Conservation (phyloP, 805 yeast species). For the Lachancea kluyveri region DNA sequence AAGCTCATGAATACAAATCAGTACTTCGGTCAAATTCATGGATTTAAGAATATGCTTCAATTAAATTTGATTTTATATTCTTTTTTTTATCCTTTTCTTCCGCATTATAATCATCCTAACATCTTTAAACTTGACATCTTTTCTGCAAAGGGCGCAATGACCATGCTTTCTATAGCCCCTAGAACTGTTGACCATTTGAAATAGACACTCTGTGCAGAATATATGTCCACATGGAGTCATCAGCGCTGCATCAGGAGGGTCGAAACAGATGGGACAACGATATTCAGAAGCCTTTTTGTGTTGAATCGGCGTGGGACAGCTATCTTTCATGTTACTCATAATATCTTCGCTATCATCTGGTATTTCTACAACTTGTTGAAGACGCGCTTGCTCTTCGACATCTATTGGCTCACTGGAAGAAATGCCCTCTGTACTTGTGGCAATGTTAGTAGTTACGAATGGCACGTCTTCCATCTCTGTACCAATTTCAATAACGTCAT, state of each 20-base stretch:
- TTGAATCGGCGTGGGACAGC: conserved; percentile 13
- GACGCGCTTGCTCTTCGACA: conserved; percentile 20
- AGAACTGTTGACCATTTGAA: conserved; percentile 43
- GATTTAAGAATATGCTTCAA: too few relatives aligned
- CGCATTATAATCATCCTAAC: conserved; percentile 29
- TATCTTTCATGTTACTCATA: conserved; percentile 13
- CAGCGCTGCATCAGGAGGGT: conserved; percentile 41
- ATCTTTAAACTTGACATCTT: conserved; percentile 29
- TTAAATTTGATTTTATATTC: background rate
- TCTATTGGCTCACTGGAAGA: too few relatives aligned
- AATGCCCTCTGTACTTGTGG: too few relatives aligned
- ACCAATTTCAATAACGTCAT: too few relatives aligned
- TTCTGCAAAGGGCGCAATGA: conserved; percentile 39
- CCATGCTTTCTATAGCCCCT: conserved; percentile 32
- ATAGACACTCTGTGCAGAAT: conserved; percentile 48
- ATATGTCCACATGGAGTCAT: conserved; percentile 54
- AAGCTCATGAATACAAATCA: too few relatives aligned
- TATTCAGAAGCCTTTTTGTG: conserved; percentile 32
- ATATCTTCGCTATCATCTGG: conserved; percentile 30
- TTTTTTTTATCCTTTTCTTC: conserved; percentile 19
- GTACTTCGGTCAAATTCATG: too few relatives aligned
- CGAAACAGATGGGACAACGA: conserved; percentile 52
- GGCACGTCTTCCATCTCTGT: too few relatives aligned
- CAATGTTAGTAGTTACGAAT: too few relatives aligned
- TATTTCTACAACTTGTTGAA: conserved; percentile 35